Base-by-base conservation (phyloP, 257 asterid genomes). In the Penstemon newberryi region DNA sequence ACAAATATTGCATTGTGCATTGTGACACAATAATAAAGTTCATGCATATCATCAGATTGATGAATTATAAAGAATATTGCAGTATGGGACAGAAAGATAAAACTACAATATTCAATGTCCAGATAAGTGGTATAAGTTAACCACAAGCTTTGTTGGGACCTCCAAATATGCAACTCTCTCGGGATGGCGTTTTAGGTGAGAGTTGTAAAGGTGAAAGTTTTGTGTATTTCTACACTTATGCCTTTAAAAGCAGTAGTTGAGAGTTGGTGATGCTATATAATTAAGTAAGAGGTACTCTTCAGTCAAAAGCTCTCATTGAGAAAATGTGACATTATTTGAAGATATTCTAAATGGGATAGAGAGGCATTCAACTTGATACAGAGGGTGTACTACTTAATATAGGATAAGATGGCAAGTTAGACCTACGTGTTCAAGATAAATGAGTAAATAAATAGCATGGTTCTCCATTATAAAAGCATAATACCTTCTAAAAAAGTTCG, bases 381-480 rank as follows among this genome's bases (percentile, higher is more conserved):
- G 33, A 25, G 33, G 33, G 33, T 25, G 33, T 47, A 46, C 37
- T 46, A 15, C 25, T 46, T 7, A 55, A 6, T 72, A 12, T 37
- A 63, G 18, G 18, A 57, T 46, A 56, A 19, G 59, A 19, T 15
- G n/a, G 39, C n/a, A 58, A 66, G 61, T 54, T 36, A 12, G 45
- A 43, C 13, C 12, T 39, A 8, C 19, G 44, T 40, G 44, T 63
- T 55, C 59, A 63, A 71, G 39, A 43, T 8, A 66, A 60, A 73
- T 52, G 46, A 33, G 44, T 53, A 63, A 47, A 50, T 19, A 60
- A 60, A 42, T 15, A 66, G 52, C 25, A 62, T 41, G 13, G 42
- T 40, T 8, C 37, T 54, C 39, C 64, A 25, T 41, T 51, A 46
- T 10, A 39, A 63, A 56, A 67, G 7, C 39, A 19, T n/a, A 62